A percentile compares a stretch with the other conserved stretches of the same genome.
Conservation (phyloP, 768 basidiomycete species). For the Cyathus striatus region DNA sequence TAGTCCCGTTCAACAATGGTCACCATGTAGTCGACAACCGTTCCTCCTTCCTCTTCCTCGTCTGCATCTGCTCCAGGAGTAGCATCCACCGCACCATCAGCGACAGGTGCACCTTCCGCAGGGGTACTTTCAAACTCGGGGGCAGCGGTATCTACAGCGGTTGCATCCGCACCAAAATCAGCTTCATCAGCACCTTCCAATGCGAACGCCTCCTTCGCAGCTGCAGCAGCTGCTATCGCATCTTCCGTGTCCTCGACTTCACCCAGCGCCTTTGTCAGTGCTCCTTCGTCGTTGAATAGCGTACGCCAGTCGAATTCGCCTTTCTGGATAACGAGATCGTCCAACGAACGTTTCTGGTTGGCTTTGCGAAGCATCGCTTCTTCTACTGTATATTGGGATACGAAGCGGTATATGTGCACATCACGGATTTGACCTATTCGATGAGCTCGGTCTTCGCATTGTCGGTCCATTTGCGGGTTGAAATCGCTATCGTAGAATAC, state of each 20-base stretch:
- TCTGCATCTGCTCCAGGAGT: constrained; percentile 25
- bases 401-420: constrained; percentile 94
- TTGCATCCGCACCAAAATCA: constrained; percentile 60
- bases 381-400: constrained; percentile 87
- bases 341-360: constrained; percentile 93
- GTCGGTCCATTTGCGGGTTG: constrained; percentile 96
- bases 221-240: constrained; percentile 72
- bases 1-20: constrained; percentile 53
- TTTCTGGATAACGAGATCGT: constrained; percentile 86
- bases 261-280: constrained; percentile 69
- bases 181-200: constrained; percentile 76
- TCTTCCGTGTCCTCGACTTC: constrained; percentile 90
- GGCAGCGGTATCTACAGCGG: constrained; percentile 8
- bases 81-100: constrained; percentile 9
- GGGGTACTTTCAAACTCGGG: constrained; percentile 4
- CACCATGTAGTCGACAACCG: constrained; percentile 84
- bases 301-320: constrained; percentile 95
- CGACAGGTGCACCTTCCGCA: neutral
- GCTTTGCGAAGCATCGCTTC: constrained; percentile 96
- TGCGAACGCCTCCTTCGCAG: constrained; percentile 65
- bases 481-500: constrained; percentile 98
- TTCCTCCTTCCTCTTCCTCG: constrained; percentile 61
- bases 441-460: constrained; percentile 96
- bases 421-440: constrained; percentile 97
- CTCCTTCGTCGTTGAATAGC: constrained; percentile 63